Evolutionary conservation across 768 basidiomycete species (phyloP), one percentile per base, ranked within the genome.

Genomic region (Mycena indigotica): DNA sequence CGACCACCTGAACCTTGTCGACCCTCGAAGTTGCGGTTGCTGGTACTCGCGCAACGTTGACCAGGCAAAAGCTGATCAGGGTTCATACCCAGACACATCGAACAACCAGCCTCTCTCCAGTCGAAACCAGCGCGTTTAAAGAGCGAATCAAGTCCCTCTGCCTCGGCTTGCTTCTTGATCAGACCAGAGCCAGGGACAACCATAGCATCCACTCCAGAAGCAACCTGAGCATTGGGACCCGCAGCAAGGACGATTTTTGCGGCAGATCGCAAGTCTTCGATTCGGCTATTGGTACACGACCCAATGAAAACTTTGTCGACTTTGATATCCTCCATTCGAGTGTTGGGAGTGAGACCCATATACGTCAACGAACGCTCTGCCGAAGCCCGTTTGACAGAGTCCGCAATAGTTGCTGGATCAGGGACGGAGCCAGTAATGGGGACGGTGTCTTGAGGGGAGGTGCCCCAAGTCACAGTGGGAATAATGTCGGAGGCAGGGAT

Each of bases 51-150:
- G 67, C 93, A 95, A 41, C 93, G 87, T 67, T 88, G 82, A 15
- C 89, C 87, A 2, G 92, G 91, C 17, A 82, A 80, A 50, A 96
- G 77, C 67, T 94, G 91, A 73, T 96, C 93, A 13, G 93, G 91
- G 73, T 96, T 96, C 93, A 96, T 96, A 39, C 93, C 93, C 64
- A 96, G 73, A 74, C 93, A 96, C 93, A 96, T 96, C 16, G 93
- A 96, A 69, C 93, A 96, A 29, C 93, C 93, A 28, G 93, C 93
- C 73, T 96, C 93, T 51, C 93, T 84, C 93, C 93, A 95, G 67
- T 96, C 93, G 67, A 95, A 96, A 28, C 93, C 93, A 30, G 93
- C 93, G 41, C 89, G 87, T 69, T 86, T 91, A 79, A 96, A 93
- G 64, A 95, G 78, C 53, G 80, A 79, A 66, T 95, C 92, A 58